phyloP scores from a whole-genome alignment of 2,329 filamentous ascomycete species.

The Trichoderma sp. region DNA sequence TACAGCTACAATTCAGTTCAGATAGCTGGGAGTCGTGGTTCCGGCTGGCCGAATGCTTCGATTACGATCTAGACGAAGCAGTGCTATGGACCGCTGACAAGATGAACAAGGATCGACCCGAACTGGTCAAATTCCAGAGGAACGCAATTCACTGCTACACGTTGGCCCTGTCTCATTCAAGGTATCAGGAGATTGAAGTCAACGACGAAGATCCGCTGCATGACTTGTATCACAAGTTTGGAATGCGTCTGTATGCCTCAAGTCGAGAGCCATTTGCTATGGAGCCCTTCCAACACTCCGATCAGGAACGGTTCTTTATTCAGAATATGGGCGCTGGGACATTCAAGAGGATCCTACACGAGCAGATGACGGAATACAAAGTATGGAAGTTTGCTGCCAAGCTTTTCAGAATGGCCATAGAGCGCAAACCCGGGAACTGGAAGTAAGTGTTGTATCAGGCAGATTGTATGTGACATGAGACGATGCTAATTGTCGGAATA shows the following conservation, averaged over 20 bases:
- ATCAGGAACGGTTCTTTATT: conserved; percentile 58
- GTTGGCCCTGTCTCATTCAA: conserved; percentile 56
- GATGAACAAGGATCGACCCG: conserved; percentile 76
- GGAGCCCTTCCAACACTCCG: conserved; percentile 58
- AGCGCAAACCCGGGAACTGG: conserved; percentile 55
- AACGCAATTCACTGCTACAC: conserved; percentile 80
- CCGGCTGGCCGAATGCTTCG: conserved; percentile 79
- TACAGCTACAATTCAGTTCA: conserved; percentile 78
- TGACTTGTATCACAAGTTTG: conserved; percentile 60
- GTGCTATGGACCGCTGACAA: conserved; percentile 89
- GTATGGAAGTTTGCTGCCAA: conserved; percentile 61
- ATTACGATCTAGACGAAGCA: conserved; percentile 82
- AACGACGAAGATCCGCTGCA: conserved; percentile 54
- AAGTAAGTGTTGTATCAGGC: conserved; percentile 43
- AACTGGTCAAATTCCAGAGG: conserved; percentile 73
- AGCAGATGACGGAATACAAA: conserved; percentile 58
- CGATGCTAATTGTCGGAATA: conserved; percentile 24
- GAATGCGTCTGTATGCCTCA: conserved; percentile 60
- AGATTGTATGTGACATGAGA: background rate
- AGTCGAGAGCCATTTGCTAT: conserved; percentile 62
- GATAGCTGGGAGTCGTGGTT: conserved; percentile 92
- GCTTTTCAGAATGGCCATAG: conserved; percentile 56
- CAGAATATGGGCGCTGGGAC: conserved; percentile 49
- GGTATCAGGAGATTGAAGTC: conserved; percentile 41
- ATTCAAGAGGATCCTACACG: conserved; percentile 51